Conservation (phyloP, 495 filamentous ascomycete genomes). For the Zalerion maritima region DNA sequence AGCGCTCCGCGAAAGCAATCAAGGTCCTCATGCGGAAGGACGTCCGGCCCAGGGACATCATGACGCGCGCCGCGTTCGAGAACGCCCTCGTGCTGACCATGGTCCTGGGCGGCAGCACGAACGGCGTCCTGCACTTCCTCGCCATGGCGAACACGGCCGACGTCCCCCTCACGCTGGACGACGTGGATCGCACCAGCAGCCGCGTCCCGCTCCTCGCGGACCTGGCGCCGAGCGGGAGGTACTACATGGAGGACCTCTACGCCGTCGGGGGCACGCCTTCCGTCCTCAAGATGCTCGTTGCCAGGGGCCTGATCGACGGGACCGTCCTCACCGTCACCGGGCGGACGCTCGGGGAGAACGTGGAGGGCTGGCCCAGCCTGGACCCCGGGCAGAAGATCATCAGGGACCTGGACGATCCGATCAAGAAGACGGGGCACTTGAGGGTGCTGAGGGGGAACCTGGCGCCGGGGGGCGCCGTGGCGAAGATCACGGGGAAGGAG, state of each 20-base stretch:
- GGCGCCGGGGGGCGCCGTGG: slow-evolving; percentile 81
- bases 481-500: slow-evolving; percentile 97
- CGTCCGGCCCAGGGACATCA: slow-evolving; percentile 69
- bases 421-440: slow-evolving; percentile 78
- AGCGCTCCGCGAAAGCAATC: slow-evolving; percentile 75
- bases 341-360: slow-evolving; percentile 78
- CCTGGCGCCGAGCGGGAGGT: slow-evolving; percentile 72
- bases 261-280: slow-evolving; percentile 81
- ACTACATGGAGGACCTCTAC: slow-evolving; percentile 93
- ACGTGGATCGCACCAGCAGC: slow-evolving; percentile 75
- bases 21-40: slow-evolving; percentile 73
- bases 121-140: slow-evolving; percentile 85
- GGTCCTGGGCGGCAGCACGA: slow-evolving; percentile 81
- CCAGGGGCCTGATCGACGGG: slow-evolving; percentile 69
- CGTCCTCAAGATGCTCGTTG: slow-evolving; percentile 83
- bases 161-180: slow-evolving; percentile 70
- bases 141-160: slow-evolving; percentile 89
- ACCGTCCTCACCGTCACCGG: slow-evolving; percentile 83
- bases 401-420: slow-evolving; percentile 64
- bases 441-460: slow-evolving; percentile 85
- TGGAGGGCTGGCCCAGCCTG: slow-evolving; percentile 65
- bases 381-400: slow-evolving; percentile 75
- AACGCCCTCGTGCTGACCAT: slow-evolving; percentile 90
- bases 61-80: slow-evolving; percentile 78
- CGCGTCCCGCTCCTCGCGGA: slow-evolving; percentile 92